Percentiles rank a stretch among this genome's conserved stretches.
Evolutionary conservation across 2,329 filamentous ascomycete genomes (phyloP).

Genomic region (Exophiala mesophila): DNA sequence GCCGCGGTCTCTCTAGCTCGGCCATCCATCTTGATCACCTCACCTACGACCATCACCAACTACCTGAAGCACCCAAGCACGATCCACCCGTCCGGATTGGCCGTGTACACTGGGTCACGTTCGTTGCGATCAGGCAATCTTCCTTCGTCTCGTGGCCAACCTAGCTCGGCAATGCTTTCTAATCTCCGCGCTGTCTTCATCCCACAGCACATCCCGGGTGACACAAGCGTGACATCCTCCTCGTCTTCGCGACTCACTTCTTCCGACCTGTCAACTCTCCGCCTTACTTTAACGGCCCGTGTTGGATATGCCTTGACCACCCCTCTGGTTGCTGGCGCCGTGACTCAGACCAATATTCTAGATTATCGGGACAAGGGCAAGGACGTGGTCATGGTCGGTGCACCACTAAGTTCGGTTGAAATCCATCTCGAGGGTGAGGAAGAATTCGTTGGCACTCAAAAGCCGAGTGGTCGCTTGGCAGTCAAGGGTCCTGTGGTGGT

Average conservation of each 20-base stretch:
- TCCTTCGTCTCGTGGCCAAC: slow-evolving; percentile 50
- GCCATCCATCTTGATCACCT: slow-evolving; percentile 62
- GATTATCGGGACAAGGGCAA: slow-evolving; percentile 65
- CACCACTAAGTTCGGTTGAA: slow-evolving; percentile 75
- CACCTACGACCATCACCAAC: slow-evolving; percentile 55
- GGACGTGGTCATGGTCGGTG: slow-evolving; percentile 58
- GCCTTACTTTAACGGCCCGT: slow-evolving; percentile 72
- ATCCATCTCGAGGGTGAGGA: slow-evolving; percentile 53
- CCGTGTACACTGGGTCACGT: slow-evolving; percentile 40
- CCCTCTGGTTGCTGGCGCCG: slow-evolving; percentile 76
- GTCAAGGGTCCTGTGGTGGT: slow-evolving; percentile 24
- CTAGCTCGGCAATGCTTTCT: slow-evolving; percentile 42
- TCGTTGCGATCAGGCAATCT: slow-evolving; percentile 50
- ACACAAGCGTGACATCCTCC: slow-evolving; percentile 48
- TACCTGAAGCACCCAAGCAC: slow-evolving; percentile 57
- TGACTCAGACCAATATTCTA: slow-evolving; percentile 81
- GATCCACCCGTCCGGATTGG: slow-evolving; percentile 11
- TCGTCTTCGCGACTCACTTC: slow-evolving; percentile 61
- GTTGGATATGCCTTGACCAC: slow-evolving; percentile 82
- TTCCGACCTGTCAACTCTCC: slow-evolving; percentile 69
- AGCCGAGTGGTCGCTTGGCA: slow-evolving; percentile 48
- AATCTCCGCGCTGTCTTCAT: slow-evolving; percentile 78
- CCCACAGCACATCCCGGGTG: too few species aligned
- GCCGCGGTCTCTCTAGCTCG: slow-evolving; percentile 65
- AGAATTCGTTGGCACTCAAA: slow-evolving; percentile 31